A percentile compares a stretch with the other conserved stretches of the same genome.
Conservation (phyloP, 768 basidiomycete species). For the Leccinum fibrillosum region DNA sequence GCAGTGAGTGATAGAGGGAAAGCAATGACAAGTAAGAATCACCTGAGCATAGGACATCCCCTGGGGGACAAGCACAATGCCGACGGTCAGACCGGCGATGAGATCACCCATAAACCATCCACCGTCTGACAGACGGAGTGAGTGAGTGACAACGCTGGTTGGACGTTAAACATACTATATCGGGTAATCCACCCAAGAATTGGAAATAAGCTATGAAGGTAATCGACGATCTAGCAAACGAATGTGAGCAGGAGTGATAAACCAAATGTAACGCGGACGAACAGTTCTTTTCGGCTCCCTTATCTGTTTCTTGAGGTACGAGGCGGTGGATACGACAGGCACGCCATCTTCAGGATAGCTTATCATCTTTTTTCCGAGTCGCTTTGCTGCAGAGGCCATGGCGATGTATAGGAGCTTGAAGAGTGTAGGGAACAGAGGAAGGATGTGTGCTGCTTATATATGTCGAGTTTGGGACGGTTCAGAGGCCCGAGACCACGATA, state of each 20-base stretch:
- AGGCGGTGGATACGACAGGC: slow-evolving; percentile 54
- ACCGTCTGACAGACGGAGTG: slow-evolving; percentile 41
- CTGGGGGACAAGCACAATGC: slow-evolving; percentile 94
- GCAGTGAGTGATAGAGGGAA: not conserved
- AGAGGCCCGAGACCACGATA: not conserved
- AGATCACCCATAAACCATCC: slow-evolving; percentile 86
- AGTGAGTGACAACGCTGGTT: not conserved
- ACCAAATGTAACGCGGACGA: not conserved
- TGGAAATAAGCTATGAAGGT: slow-evolving; percentile 77
- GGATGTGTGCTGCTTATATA: not conserved
- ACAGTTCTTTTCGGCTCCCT: slow-evolving; percentile 51
- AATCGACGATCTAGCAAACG: slow-evolving; percentile 50
- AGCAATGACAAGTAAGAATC: slow-evolving; percentile 3
- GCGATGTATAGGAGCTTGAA: not conserved
- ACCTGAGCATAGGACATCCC: slow-evolving; percentile 87
- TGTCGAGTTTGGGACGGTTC: not conserved
- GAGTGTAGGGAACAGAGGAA: not conserved
- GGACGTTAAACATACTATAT: slow-evolving; percentile 59
- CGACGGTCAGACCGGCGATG: slow-evolving; percentile 90
- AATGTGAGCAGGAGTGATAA: not conserved
- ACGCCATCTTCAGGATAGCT: slow-evolving; percentile 58
- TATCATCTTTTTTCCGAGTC: slow-evolving; percentile 54
- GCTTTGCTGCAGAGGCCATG: slow-evolving; percentile 44
- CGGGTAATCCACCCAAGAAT: slow-evolving; percentile 81
- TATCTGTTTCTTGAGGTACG: slow-evolving; percentile 46